Evolutionary conservation across 768 basidiomycete species (phyloP).

Genomic region (Pulveroboletus sp.): DNA sequence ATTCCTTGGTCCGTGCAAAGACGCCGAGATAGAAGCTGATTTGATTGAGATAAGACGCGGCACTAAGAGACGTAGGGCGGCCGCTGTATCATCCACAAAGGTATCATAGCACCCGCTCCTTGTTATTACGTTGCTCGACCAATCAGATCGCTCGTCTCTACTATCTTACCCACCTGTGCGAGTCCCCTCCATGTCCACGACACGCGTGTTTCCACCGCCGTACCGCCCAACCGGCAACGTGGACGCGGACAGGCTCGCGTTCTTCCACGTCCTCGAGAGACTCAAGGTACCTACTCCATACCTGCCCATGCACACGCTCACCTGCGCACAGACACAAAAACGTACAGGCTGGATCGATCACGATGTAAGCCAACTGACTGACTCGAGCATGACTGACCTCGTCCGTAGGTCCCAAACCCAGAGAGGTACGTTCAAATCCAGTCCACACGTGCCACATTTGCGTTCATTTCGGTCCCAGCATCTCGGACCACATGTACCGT

Average conservation of each 20-base stretch:
- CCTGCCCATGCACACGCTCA: not conserved
- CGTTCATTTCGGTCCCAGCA: constrained; percentile 39
- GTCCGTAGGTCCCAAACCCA: constrained; percentile 63
- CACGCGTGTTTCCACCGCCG: constrained; percentile 53
- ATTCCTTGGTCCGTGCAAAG: constrained; percentile 54
- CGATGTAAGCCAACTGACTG: constrained; percentile 30
- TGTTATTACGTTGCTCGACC: constrained; percentile 1
- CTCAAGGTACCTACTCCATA: constrained; percentile 60
- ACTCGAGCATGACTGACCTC: constrained; percentile 3
- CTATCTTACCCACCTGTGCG: constrained; percentile 23
- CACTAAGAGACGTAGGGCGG: constrained; percentile 49
- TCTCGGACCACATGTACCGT: constrained; percentile 95
- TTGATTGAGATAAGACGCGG: constrained; percentile 74
- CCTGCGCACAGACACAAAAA: constrained; percentile 73
- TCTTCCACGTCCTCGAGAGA: constrained; percentile 84
- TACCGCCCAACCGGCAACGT: constrained; percentile 51
- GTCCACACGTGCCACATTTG: not conserved
- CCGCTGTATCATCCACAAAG: constrained; percentile 29
- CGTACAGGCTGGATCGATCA: constrained; percentile 93
- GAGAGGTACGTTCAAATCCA: constrained; percentile 55
- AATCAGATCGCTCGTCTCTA: not conserved
- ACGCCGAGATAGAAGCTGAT: constrained; percentile 69
- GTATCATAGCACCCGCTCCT: constrained; percentile 17
- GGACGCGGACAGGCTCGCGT: constrained; percentile 71
- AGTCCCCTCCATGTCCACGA: constrained; percentile 9